phyloP scores from a whole-genome alignment of 2,329 filamentous ascomycete species.

The Furcasterigmium sp. region DNA sequence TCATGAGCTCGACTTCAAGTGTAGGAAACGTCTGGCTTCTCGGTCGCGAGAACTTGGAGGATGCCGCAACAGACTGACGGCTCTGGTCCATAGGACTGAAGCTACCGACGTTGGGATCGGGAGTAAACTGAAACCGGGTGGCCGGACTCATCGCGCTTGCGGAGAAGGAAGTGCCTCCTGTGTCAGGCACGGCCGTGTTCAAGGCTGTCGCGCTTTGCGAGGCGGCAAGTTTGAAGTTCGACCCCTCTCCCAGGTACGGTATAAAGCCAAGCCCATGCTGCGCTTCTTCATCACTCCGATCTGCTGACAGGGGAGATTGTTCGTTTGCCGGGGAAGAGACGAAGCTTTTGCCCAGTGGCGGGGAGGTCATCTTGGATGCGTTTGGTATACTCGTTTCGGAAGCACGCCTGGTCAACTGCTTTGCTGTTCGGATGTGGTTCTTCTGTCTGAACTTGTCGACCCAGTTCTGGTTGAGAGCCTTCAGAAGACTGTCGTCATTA shows the following conservation, averaged over 20 bases:
- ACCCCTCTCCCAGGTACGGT: constrained; percentile 49
- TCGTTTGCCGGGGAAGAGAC: constrained; percentile 66
- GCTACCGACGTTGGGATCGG: constrained; percentile 63
- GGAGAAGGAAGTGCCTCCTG: constrained; percentile 62
- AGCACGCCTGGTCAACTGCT: constrained; percentile 48
- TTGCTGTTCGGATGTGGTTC: constrained; percentile 50
- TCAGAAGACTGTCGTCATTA: constrained; percentile 65
- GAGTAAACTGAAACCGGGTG: constrained; percentile 69
- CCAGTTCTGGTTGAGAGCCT: constrained; percentile 71
- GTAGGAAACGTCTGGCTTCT: constrained; percentile 84
- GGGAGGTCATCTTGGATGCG: constrained; percentile 41
- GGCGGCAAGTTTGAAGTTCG: constrained; percentile 54
- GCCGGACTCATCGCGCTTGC: constrained; percentile 68
- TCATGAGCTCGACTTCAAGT: constrained; percentile 56
- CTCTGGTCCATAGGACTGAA: constrained; percentile 45
- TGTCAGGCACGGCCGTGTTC: constrained; percentile 62
- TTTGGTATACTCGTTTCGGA: constrained; percentile 70
- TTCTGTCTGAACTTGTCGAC: constrained; percentile 95
- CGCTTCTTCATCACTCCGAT: constrained; percentile 64
- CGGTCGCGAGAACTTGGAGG: constrained; percentile 63
- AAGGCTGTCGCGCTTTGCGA: constrained; percentile 64
- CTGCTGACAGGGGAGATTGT: constrained; percentile 63
- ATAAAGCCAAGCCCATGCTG: constrained; percentile 55
- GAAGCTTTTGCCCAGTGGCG: constrained; percentile 47
- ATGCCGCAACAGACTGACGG: constrained; percentile 26